Conservation (phyloP, 768 basidiomycete species). For the Boletus sp. region DNA sequence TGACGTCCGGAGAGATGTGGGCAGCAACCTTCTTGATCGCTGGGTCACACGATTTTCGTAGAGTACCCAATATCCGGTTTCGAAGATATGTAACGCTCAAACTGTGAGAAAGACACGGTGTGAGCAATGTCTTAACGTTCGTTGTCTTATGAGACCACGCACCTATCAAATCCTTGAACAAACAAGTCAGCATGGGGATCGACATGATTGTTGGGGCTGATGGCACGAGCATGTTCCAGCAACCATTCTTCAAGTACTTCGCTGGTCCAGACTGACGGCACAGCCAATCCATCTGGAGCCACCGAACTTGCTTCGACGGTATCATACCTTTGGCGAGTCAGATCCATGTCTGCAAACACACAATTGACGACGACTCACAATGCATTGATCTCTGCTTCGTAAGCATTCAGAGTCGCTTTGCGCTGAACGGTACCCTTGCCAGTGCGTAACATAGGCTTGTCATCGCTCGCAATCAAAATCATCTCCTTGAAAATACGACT, state of each 20-base stretch:
- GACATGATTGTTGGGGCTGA: conserved; percentile 2
- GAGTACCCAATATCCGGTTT: conserved; percentile 16
- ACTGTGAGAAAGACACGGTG: too few species aligned
- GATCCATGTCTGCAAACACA: not conserved
- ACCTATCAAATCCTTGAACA: conserved; percentile 40
- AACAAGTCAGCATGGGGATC: conserved; percentile 27
- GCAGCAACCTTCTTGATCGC: conserved; percentile 25
- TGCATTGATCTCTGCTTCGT: conserved; percentile 45
- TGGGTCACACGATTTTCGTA: conserved; percentile 33
- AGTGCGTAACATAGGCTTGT: conserved; percentile 44
- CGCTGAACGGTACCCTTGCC: conserved; percentile 46
- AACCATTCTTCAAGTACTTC: conserved; percentile 28
- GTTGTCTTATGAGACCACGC: too few species aligned
- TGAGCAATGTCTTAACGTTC: too few species aligned
- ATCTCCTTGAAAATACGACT: conserved; percentile 51
- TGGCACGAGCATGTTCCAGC: conserved; percentile 18
- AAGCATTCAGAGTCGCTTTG: conserved; percentile 38
- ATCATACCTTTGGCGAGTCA: conserved; percentile 26
- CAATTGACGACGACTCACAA: conserved; percentile 34
- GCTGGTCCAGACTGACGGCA: conserved; percentile 27
- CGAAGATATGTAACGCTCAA: conserved; percentile 31
- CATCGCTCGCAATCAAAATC: conserved; percentile 43
- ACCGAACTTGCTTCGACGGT: conserved; percentile 27
- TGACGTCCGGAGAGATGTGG: conserved; percentile 30
- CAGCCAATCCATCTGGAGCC: conserved; percentile 15